phyloP scores from a whole-genome alignment of 345 rosid species.

The Pistacia integerrima region DNA sequence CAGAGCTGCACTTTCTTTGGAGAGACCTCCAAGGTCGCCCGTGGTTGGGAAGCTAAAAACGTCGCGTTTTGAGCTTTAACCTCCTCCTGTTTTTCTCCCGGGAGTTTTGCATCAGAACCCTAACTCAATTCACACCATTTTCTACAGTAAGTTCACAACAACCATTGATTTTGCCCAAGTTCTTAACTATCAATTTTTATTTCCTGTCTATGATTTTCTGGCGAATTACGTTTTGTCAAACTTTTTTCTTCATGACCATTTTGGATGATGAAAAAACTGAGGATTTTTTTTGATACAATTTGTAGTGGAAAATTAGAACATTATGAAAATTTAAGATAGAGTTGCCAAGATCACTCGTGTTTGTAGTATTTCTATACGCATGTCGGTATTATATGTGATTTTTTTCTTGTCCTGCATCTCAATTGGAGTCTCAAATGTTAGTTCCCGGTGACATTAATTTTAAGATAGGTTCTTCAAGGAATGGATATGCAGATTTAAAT shows the following conservation, averaged over 20 bases:
- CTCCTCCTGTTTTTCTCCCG: background rate
- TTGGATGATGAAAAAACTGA: background rate
- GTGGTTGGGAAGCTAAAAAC: background rate
- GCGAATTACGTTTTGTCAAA: background rate
- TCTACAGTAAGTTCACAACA: background rate
- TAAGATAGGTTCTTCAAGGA: no score
- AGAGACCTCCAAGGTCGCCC: background rate
- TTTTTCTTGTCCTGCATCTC: background rate
- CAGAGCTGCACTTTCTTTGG: background rate
- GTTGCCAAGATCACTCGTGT: background rate
- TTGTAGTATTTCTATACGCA: background rate
- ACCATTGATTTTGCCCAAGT: background rate
- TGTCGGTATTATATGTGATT: background rate
- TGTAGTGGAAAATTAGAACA: background rate
- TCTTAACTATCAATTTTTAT: background rate
- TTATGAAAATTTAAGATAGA: background rate
- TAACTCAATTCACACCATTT: background rate
- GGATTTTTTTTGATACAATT: background rate
- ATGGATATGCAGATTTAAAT: no score
- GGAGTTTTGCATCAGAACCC: background rate
- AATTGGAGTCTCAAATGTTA: background rate
- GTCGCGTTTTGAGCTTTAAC: background rate
- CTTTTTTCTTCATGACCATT: background rate
- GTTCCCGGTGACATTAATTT: background rate
- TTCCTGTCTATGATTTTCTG: background rate